Conservation (phyloP, 257 asterid species). For the Pogostemon cablin region DNA sequence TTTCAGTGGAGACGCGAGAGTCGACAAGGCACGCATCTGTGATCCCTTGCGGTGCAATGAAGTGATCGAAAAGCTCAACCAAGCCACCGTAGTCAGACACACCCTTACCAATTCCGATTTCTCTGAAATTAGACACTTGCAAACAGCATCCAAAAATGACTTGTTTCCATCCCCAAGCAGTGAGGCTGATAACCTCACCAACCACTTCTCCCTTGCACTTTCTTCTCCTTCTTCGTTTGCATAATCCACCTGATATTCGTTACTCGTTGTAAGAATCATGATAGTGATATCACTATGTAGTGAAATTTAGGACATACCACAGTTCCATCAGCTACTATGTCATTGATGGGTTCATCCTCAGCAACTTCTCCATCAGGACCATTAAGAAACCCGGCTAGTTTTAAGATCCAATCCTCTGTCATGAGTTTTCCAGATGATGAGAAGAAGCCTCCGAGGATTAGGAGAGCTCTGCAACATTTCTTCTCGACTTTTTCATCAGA, state of each 20-base stretch:
- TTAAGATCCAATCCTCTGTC: constrained; percentile 89
- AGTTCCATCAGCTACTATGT: constrained; percentile 34
- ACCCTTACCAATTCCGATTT: constrained; percentile 58
- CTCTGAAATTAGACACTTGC: constrained; percentile 59
- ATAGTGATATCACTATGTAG: background rate
- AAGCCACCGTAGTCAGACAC: constrained; percentile 67
- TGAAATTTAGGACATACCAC: constrained; percentile 40
- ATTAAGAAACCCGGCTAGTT: constrained; percentile 68
- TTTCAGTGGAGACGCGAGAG: constrained; percentile 56
- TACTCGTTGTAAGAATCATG: background rate
- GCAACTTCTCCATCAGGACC: constrained; percentile 59
- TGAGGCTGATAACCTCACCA: constrained; percentile 50
- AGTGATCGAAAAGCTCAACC: constrained; percentile 71
- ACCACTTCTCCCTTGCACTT: constrained; percentile 64
- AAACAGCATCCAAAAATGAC: constrained; percentile 58
- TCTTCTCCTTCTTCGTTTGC: constrained; percentile 55
- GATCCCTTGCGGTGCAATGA: constrained; percentile 45
- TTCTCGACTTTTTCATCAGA: constrained; percentile 44
- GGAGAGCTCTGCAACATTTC: constrained; percentile 69
- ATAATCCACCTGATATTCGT: constrained; percentile 23
- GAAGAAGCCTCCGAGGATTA: constrained; percentile 73
- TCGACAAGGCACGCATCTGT: constrained; percentile 58
- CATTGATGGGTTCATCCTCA: constrained; percentile 38
- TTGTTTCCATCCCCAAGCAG: constrained; percentile 62
- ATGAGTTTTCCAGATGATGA: constrained; percentile 74